phyloP scores from a whole-genome alignment of 495 filamentous ascomycete genomes.

The Trichodelitschia bisporula region DNA sequence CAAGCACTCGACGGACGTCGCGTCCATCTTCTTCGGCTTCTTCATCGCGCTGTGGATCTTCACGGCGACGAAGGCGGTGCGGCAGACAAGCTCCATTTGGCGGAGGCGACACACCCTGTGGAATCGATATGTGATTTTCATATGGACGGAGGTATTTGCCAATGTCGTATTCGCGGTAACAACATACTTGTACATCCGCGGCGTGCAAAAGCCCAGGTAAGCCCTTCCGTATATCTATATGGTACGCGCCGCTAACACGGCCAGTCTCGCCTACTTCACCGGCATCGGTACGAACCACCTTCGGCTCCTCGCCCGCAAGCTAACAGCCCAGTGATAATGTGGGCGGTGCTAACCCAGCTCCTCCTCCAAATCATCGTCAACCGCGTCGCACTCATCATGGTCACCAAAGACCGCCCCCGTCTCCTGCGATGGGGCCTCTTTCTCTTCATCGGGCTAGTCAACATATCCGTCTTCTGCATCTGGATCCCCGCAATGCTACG shows the following conservation, averaged over 20 bases:
- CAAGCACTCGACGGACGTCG: slow-evolving; percentile 1
- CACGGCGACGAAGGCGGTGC: not conserved
- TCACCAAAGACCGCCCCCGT: slow-evolving; percentile 1
- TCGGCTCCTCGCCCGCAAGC: not conserved
- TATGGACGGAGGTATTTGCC: not conserved
- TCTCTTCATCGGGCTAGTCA: slow-evolving; percentile 1
- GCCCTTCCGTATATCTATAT: too few species aligned
- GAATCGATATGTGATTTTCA: not conserved
- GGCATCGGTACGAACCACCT: not conserved
- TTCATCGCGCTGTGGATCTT: not conserved
- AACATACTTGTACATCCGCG: not conserved
- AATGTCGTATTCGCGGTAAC: slow-evolving; percentile 1
- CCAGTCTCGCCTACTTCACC: slow-evolving; percentile 1
- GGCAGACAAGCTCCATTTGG: not conserved
- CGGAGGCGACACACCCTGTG: not conserved
- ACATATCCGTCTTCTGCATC: slow-evolving; percentile 4
- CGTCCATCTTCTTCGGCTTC: slow-evolving; percentile 1
- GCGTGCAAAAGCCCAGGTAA: not conserved
- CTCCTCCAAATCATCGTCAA: slow-evolving; percentile 3
- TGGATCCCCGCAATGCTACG: slow-evolving; percentile 4
- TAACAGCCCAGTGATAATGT: slow-evolving; percentile 1
- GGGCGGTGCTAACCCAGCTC: not conserved
- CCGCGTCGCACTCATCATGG: slow-evolving; percentile 4
- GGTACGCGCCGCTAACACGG: too few species aligned
- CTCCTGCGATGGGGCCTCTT: slow-evolving; percentile 1